phyloP scores from a whole-genome alignment of 306 rosid genomes.

The Mimosa bimucronata region DNA sequence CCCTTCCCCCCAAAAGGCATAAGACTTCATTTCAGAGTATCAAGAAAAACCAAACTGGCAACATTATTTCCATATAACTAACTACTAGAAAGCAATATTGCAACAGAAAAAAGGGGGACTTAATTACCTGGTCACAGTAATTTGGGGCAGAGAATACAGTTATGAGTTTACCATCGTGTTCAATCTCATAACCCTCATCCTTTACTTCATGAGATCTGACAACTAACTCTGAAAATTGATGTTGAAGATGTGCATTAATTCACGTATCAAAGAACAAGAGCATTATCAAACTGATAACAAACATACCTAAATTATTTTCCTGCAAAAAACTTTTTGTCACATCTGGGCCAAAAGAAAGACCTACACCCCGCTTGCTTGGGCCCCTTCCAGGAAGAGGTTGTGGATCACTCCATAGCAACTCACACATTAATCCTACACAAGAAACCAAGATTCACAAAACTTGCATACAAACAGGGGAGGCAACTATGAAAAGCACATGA shows the following conservation, averaged over 20 bases:
- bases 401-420: constrained; percentile 98
- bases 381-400: constrained; percentile 96
- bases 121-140: constrained; percentile 96
- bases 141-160: constrained; percentile 99
- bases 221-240: constrained; percentile 70
- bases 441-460: constrained; percentile 29
- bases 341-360: constrained; percentile 91
- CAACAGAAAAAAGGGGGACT: constrained; percentile 7
- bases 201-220: constrained; percentile 99
- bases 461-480: not conserved
- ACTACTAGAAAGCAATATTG: not conserved
- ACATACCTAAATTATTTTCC: constrained; percentile 85
- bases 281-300: constrained; percentile 25
- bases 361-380: constrained; percentile 98
- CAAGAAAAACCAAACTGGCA: constrained; percentile 6
- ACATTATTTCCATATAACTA: not conserved
- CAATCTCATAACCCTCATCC: constrained; percentile 98
- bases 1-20: not conserved
- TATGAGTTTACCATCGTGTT: constrained; percentile 95
- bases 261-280: constrained; percentile 23
- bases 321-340: constrained; percentile 87
- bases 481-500: constrained; percentile 13
- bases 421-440: constrained; percentile 92
- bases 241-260: constrained; percentile 32
- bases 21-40: not conserved